Evolutionary conservation across 805 yeast genomes (phyloP).

Genomic region (Cyberlindnera americana): DNA sequence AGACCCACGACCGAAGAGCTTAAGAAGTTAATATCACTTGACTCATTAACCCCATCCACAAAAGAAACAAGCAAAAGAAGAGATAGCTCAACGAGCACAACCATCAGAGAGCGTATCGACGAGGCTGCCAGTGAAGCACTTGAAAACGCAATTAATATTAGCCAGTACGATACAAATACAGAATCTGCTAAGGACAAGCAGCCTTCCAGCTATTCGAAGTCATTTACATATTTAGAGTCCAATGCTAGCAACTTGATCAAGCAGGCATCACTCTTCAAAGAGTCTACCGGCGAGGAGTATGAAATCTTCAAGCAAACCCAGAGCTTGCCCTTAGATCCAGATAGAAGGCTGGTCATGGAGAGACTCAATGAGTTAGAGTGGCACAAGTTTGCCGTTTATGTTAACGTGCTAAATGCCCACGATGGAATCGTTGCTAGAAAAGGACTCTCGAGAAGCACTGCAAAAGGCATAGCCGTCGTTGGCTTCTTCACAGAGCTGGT

Average conservation of each 20-base stretch:
- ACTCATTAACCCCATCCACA: background rate
- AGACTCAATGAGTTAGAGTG: slow-evolving; percentile 65
- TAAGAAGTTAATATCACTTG: slow-evolving; percentile 5
- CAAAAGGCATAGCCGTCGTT: slow-evolving; percentile 48
- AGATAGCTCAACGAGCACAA: background rate
- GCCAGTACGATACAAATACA: slow-evolving; percentile 20
- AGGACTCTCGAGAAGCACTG: slow-evolving; percentile 48
- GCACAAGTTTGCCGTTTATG: slow-evolving; percentile 71
- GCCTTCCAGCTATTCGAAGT: background rate
- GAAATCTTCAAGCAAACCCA: slow-evolving; percentile 20
- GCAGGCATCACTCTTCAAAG: slow-evolving; percentile 6
- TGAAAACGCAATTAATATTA: slow-evolving; percentile 24
- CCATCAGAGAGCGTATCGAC: slow-evolving; percentile 19
- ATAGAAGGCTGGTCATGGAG: slow-evolving; percentile 40
- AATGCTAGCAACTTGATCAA: slow-evolving; percentile 1
- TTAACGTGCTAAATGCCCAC: slow-evolving; percentile 77
- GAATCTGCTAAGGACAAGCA: slow-evolving; percentile 15
- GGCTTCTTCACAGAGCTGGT: slow-evolving; percentile 41
- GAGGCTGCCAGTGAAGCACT: slow-evolving; percentile 26
- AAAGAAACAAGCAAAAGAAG: background rate
- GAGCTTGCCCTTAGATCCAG: slow-evolving; percentile 33
- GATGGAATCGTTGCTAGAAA: slow-evolving; percentile 81
- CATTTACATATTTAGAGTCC: background rate
- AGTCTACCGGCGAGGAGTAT: slow-evolving; percentile 15
- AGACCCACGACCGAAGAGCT: slow-evolving; percentile 13